These are phyloP conservation scores for Onygenales sp. DNA, from an alignment of 2,329 filamentous ascomycete genomes.

Conservation along the genomic window DNA sequence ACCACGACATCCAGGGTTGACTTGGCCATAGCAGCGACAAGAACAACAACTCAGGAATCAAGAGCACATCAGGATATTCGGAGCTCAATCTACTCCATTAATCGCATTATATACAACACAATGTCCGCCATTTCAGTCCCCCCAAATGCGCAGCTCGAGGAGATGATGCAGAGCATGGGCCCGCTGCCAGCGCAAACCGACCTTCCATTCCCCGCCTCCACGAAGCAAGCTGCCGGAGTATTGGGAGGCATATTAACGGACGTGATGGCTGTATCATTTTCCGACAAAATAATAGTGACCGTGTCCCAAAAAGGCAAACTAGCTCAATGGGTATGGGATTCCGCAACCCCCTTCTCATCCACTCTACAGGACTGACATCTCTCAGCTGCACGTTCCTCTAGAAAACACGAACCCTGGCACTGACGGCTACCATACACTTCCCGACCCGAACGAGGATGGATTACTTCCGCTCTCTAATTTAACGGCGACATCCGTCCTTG, in stretches of 20 bases:
- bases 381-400: slow-evolving; percentile 23
- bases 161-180: neutral
- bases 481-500: slow-evolving; percentile 77
- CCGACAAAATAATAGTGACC: slow-evolving; percentile 85
- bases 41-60: neutral
- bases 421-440: slow-evolving; percentile 29
- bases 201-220: slow-evolving; percentile 59
- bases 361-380: slow-evolving; percentile 7
- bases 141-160: slow-evolving; percentile 1
- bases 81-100: neutral
- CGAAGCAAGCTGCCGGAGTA: slow-evolving; percentile 48
- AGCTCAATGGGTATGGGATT: slow-evolving; percentile 71
- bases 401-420: slow-evolving; percentile 26
- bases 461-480: slow-evolving; percentile 71
- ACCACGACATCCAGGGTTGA: neutral
- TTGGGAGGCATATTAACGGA: slow-evolving; percentile 64
- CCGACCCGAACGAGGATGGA: slow-evolving; percentile 37
- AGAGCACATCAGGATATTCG: neutral
- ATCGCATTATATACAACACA: neutral
- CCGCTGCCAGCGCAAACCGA: slow-evolving; percentile 14
- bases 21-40: neutral
- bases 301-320: slow-evolving; percentile 76
- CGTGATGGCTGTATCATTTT: slow-evolving; percentile 63
- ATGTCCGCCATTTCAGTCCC: neutral
- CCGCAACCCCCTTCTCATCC: neutral